Evolutionary conservation across 2,329 filamentous ascomycete species (phyloP).

Genomic region (Pyrenophora teres): DNA sequence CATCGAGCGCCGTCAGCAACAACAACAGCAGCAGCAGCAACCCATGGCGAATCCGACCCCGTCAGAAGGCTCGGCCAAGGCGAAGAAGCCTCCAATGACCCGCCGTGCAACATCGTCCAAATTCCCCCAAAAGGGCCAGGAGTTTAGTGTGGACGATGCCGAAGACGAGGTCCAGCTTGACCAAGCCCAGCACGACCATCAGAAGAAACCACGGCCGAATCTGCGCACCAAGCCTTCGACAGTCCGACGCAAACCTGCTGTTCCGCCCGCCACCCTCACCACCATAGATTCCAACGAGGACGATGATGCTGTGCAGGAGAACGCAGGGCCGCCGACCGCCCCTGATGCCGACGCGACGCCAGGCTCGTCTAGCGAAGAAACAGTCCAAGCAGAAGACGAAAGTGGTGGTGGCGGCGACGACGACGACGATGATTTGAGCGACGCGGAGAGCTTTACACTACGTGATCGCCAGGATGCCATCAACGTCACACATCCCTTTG

Average conservation of each 20-base stretch:
- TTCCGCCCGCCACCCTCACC: conserved; percentile 53
- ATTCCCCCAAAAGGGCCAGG: conserved; percentile 77
- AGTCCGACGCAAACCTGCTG: conserved; percentile 55
- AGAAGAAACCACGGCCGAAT: conserved; percentile 40
- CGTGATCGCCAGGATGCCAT: conserved; percentile 97
- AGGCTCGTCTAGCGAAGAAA: conserved; percentile 47
- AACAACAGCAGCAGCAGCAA: conserved; percentile 19
- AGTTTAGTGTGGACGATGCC: conserved; percentile 92
- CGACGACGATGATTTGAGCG: conserved; percentile 76
- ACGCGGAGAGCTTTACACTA: conserved; percentile 95
- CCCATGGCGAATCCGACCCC: conserved; percentile 11
- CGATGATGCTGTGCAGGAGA: conserved; percentile 52
- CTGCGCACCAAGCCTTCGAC: conserved; percentile 58
- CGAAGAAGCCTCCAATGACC: conserved; percentile 73
- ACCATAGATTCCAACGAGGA: conserved; percentile 57
- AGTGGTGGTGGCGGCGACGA: conserved; percentile 55
- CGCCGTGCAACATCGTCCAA: conserved; percentile 76
- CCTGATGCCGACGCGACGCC: conserved; percentile 31
- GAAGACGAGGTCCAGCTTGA: conserved; percentile 78
- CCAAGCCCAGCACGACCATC: conserved; percentile 48
- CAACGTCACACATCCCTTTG: conserved; percentile 98
- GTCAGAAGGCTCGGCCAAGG: conserved; percentile 37
- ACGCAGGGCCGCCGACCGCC: conserved; percentile 28
- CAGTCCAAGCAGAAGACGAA: conserved; percentile 38
- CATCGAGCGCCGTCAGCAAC: conserved; percentile 29